Evolutionary conservation across 768 basidiomycete genomes (phyloP).

Genomic region (Agrocybe pediades): DNA sequence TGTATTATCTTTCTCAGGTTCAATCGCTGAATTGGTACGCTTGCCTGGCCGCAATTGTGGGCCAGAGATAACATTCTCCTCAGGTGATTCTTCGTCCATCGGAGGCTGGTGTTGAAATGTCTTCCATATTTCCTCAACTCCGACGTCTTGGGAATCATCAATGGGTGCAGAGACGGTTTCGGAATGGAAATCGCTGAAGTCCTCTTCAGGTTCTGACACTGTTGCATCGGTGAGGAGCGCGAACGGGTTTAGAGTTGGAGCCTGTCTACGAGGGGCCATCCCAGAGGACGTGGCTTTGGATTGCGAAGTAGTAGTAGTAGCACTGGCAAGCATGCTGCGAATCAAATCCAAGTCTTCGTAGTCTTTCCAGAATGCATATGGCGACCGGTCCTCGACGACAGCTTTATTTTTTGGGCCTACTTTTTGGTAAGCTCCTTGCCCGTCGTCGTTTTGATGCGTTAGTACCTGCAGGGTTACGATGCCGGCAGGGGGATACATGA

Average conservation of each 20-base stretch:
- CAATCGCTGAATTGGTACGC: neutral
- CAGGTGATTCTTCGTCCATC: neutral
- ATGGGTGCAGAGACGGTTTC: neutral
- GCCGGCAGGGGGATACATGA: slow-evolving; percentile 52
- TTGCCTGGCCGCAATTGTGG: neutral
- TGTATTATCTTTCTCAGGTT: neutral
- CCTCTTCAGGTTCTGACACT: neutral
- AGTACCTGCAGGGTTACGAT: slow-evolving; percentile 25
- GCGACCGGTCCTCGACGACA: slow-evolving; percentile 26
- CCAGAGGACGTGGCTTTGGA: no score
- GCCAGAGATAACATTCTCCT: neutral
- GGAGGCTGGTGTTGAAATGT: neutral
- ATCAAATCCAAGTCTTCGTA: slow-evolving; percentile 49
- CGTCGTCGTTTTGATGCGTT: neutral
- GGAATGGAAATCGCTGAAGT: neutral
- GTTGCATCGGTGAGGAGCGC: neutral
- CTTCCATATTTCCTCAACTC: slow-evolving; percentile 6
- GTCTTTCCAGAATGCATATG: slow-evolving; percentile 55
- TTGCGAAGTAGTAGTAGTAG: no score
- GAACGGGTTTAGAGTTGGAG: neutral
- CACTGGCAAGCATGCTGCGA: no score
- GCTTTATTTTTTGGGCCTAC: slow-evolving; percentile 6
- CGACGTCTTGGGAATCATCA: neutral
- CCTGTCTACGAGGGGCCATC: no score
- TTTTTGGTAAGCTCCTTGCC: neutral